Evolutionary conservation across 2,329 filamentous ascomycete species (phyloP).

Genomic region (Nigrograna mackinnonii): DNA sequence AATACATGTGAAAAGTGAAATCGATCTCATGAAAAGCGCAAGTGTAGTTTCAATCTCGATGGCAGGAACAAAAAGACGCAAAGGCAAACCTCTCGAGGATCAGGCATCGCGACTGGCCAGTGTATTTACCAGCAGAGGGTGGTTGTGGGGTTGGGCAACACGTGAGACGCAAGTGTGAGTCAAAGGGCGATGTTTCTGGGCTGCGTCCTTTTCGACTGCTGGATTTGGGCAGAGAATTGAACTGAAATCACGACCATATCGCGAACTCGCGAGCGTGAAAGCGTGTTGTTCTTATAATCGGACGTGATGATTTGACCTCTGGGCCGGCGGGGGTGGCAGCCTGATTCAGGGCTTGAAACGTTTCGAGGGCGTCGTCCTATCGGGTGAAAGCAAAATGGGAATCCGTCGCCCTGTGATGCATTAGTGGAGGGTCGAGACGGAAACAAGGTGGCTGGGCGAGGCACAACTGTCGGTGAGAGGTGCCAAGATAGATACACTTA

Average conservation of each 20-base stretch:
- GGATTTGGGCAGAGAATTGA: constrained; percentile 34
- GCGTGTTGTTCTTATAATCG: constrained; percentile 40
- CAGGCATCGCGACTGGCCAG: constrained; percentile 29
- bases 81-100: constrained; percentile 27
- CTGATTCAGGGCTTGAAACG: constrained; percentile 36
- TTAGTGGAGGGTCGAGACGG: constrained; percentile 20
- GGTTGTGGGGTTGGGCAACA: constrained; percentile 26
- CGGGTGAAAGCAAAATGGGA: constrained; percentile 12
- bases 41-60: constrained; percentile 13
- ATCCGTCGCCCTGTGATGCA: constrained; percentile 30
- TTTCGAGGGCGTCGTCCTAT: constrained; percentile 28
- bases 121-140: constrained; percentile 31
- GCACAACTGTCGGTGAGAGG: constrained; percentile 17
- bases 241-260: constrained; percentile 45
- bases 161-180: constrained; percentile 49
- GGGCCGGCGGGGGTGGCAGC: constrained; percentile 24
- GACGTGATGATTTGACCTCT: constrained; percentile 42
- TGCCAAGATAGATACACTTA: constrained; percentile 15
- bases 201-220: constrained; percentile 24
- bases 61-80: constrained; percentile 10
- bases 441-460: constrained; percentile 29
- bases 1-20: constrained; percentile 32
- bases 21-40: constrained; percentile 4
- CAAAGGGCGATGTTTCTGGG: constrained; percentile 28
- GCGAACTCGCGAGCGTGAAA: constrained; percentile 33